Conservation (phyloP, 176 grass and related monocot genomes). For the Carex pumila region DNA sequence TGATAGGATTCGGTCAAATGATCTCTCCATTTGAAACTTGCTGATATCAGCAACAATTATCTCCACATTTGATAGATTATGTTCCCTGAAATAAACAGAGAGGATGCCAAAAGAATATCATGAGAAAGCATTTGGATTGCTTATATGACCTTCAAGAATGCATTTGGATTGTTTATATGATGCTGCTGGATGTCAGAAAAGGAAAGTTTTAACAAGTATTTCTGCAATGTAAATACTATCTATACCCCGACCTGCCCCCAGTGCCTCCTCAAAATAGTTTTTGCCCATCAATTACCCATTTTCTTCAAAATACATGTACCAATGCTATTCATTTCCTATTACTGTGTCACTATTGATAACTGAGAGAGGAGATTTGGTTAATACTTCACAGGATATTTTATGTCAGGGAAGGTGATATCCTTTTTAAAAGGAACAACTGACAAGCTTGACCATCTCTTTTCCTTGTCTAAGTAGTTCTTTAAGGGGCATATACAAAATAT, state of each 20-base stretch:
- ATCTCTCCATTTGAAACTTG: constrained; percentile 86
- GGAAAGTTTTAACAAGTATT: background rate
- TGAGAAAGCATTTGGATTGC: background rate
- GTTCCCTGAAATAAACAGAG: constrained; percentile 43
- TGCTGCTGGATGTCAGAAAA: background rate
- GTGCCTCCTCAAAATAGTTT: background rate
- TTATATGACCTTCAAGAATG: background rate
- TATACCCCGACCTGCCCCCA: background rate
- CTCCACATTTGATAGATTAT: constrained; percentile 63
- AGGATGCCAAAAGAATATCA: background rate
- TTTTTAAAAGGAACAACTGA: background rate
- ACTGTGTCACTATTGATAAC: background rate
- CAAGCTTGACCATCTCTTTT: background rate
- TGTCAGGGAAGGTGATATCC: background rate
- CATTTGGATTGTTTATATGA: background rate
- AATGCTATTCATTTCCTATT: background rate
- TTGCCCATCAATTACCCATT: background rate
- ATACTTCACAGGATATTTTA: background rate
- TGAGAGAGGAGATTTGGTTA: background rate
- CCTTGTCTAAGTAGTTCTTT: background rate
- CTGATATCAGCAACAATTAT: constrained; percentile 90
- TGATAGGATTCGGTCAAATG: constrained; percentile 88
- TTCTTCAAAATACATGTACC: background rate
- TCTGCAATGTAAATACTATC: background rate
- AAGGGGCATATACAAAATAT: background rate